These are phyloP conservation scores for Antitrichia curtipendula DNA, from an alignment of 225 moss, liverwort and hornwort species.

Conservation along the genomic window DNA sequence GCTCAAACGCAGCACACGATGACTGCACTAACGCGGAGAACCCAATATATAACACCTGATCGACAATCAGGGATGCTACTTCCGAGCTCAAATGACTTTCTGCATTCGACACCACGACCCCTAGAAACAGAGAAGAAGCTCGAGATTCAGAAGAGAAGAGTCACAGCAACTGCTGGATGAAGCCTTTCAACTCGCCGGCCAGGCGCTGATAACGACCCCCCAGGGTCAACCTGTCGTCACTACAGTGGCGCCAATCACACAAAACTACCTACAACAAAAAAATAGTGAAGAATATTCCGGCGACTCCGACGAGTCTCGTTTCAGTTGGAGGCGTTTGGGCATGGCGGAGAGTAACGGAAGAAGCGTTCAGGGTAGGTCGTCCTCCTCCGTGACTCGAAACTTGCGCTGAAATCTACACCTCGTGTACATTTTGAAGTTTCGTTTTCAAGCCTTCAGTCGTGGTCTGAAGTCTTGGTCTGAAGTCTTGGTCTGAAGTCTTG, in stretches of 20 bases:
- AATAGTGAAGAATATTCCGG: background rate
- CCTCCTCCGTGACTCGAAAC: background rate
- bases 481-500: background rate
- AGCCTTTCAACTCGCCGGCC: too few relatives aligned
- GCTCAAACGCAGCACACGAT: background rate
- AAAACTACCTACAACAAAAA: background rate
- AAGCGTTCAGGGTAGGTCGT: background rate
- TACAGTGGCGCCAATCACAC: background rate
- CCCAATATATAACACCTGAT: background rate
- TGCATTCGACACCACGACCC: background rate
- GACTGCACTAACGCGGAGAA: background rate
- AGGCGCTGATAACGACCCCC: background rate
- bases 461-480: too few relatives aligned
- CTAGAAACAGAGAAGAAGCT: background rate
- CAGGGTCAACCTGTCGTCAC: background rate
- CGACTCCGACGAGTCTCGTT: background rate
- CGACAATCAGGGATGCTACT: background rate
- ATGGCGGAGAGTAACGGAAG: background rate
- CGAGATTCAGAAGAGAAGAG: background rate
- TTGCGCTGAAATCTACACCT: accelerated
- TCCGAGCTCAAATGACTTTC: background rate
- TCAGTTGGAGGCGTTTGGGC: background rate
- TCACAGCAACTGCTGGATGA: background rate
- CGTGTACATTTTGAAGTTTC: background rate
- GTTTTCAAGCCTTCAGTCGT: background rate